Evolutionary conservation across 2,329 filamentous ascomycete species (phyloP).

Genomic region (Diaporthe sp.): DNA sequence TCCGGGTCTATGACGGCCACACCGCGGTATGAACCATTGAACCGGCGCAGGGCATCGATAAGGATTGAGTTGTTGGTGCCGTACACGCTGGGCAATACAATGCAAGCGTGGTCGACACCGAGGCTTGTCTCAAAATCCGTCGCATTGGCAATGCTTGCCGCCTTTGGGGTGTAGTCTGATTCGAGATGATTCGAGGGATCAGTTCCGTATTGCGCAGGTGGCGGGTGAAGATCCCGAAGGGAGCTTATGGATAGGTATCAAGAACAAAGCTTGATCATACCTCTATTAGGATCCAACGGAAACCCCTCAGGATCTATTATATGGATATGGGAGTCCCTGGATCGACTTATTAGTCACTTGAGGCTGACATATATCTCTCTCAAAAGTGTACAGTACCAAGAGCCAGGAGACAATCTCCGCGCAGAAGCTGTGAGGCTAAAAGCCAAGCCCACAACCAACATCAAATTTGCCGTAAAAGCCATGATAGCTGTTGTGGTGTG

Average conservation of each 20-base stretch:
- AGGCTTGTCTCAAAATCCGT: conserved; percentile 5
- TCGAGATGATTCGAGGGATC: neutral
- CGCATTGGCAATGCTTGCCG: conserved; percentile 12
- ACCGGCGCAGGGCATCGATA: neutral
- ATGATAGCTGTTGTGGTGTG: neutral
- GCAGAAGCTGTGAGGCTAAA: neutral
- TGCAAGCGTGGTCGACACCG: conserved; percentile 7
- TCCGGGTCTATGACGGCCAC: conserved; percentile 25
- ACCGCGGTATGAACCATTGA: conserved; percentile 16
- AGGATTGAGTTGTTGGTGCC: conserved; percentile 24
- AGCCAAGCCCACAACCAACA: neutral
- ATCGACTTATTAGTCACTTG: neutral
- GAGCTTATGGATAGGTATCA: neutral
- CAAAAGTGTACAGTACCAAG: neutral
- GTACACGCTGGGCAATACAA: neutral
- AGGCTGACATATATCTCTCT: neutral
- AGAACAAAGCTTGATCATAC: neutral
- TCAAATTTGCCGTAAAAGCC: neutral
- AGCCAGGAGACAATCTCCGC: neutral
- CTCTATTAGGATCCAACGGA: conserved; percentile 5
- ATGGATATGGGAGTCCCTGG: conserved; percentile 18
- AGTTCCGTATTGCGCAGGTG: neutral
- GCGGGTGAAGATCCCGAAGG: neutral
- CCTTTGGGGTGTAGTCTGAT: conserved; percentile 18
- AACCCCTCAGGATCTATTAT: conserved; percentile 2